phyloP scores from a whole-genome alignment of 176 grass and related monocot species.

The Alloteropsis semialata region DNA sequence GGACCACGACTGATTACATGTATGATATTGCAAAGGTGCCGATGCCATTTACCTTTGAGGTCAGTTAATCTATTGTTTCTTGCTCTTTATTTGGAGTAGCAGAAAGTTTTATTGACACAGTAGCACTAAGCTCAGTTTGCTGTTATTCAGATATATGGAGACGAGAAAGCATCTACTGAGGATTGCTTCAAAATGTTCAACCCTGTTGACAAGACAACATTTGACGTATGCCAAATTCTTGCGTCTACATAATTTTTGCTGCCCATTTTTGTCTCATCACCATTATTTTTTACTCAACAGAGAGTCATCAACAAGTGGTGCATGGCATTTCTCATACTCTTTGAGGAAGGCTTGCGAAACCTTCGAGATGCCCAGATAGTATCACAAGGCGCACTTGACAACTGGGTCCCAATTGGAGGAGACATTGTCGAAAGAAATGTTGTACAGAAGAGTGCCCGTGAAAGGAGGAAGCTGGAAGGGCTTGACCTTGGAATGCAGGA shows the following conservation, averaged over 20 bases:
- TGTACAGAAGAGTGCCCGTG: constrained; percentile 7
- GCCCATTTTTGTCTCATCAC: too few species aligned
- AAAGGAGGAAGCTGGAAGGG: constrained; percentile 56
- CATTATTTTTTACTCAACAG: constrained; percentile 45
- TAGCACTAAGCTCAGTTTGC: neutral
- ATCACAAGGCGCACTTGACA: constrained; percentile 30
- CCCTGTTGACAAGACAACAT: constrained; percentile 71
- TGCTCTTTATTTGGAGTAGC: neutral
- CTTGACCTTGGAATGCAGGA: constrained; percentile 94
- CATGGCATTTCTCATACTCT: constrained; percentile 80
- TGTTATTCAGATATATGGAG: constrained; percentile 82
- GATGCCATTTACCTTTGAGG: constrained; percentile 98
- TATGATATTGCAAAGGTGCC: constrained; percentile 84
- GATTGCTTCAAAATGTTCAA: constrained; percentile 99
- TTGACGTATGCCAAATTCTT: too few species aligned
- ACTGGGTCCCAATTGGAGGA: constrained; percentile 41
- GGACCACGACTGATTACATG: constrained; percentile 99
- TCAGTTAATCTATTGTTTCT: constrained; percentile 40
- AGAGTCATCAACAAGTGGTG: constrained; percentile 78
- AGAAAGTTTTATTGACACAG: neutral
- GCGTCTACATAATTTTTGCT: too few species aligned
- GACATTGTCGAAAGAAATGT: constrained; percentile 33
- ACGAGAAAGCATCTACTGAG: constrained; percentile 57
- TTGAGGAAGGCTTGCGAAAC: constrained; percentile 57
- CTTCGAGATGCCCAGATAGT: constrained; percentile 27